Base-by-base conservation (phyloP, 768 basidiomycete species). In the Auriscalpium microsporum region DNA sequence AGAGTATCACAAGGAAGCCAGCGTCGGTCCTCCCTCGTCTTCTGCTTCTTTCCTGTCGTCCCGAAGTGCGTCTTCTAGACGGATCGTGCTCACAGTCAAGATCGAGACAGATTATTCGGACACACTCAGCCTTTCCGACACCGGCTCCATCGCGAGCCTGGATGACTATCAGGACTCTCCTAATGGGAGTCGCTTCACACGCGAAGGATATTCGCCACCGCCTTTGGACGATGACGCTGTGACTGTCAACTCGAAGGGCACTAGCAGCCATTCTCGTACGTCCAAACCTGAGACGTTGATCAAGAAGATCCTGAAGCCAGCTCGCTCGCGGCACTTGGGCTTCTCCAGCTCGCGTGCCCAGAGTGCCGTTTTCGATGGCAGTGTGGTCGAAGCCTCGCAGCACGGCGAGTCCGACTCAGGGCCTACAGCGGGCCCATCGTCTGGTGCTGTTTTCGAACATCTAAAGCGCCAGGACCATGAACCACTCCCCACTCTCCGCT, bases 81-180 rank as follows among this genome's bases (percentile, higher is more conserved):
- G 84, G 66, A 87, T 96, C 54, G 87, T 86, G 1, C 71, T 96
- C 14, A 77, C 80, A 9, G 81, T 96, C 37, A 76, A 84, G 46
- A 83, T 97, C 44, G 75, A 76, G 9, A 83, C 94, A 58, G 93
- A 94, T 58, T 94, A 92, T 62, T 28, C 28, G 28, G 94, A 96
- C 67, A 91, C 91, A 0, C 91, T 87, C 13, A 90, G 87, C 69
- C 75, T 96, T 55, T 93, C 90, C 9, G 94, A 96, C 61, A 90
- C 92, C 2, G 83, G 82, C 10, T 94, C 91, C 9, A 71, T 94
- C 16, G 80, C 79, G 19, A 91, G 90, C 66, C 63, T 86, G 65
- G 88, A 94, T 45, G 87, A 90, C 60, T 84, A 83, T 71, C 73
- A 70, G 58, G 73, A 74, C 47, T 72, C 77, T 45, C 86, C 84